These are phyloP conservation scores for Wickerhamiella azymoides DNA, from an alignment of 805 yeast genomes.

Conservation along the genomic window DNA sequence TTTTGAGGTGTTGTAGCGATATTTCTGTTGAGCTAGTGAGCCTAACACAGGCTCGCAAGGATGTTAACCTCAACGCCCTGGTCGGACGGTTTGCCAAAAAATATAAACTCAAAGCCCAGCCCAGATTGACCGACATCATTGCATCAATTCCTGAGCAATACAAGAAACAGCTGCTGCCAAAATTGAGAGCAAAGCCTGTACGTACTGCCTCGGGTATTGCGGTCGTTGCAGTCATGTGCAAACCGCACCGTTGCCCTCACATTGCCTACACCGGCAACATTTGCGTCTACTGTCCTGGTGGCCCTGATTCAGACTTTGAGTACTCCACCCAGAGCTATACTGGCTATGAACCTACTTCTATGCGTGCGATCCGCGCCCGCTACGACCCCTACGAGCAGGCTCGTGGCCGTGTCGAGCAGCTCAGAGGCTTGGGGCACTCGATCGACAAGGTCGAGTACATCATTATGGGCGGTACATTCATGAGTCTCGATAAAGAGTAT, in stretches of 20 bases:
- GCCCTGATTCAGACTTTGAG: conserved; percentile 96
- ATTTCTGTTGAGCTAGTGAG: conserved; percentile 74
- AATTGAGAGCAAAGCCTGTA: conserved; percentile 95
- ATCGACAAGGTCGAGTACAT: conserved; percentile 96
- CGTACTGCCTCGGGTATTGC: conserved; percentile 98
- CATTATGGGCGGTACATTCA: conserved; percentile 97
- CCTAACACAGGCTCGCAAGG: conserved; percentile 57
- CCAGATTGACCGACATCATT: conserved; percentile 87
- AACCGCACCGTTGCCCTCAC: conserved; percentile 98
- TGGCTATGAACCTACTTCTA: conserved; percentile 96
- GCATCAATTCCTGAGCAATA: conserved; percentile 93
- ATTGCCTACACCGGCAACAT: conserved; percentile 97
- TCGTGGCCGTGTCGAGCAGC: conserved; percentile 90
- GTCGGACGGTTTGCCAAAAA: conserved; percentile 76
- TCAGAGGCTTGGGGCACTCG: conserved; percentile 87
- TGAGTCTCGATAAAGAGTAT: conserved; percentile 83
- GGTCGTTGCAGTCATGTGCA: conserved; percentile 98
- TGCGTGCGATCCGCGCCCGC: conserved; percentile 98
- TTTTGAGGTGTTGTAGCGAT: conserved; percentile 84
- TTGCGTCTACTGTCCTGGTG: conserved; percentile 97
- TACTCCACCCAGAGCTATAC: conserved; percentile 97
- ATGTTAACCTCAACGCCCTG: conserved; percentile 80
- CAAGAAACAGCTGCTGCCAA: conserved; percentile 80
- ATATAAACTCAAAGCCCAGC: conserved; percentile 82
- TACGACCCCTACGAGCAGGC: conserved; percentile 98